phyloP scores from a whole-genome alignment of 192 early-diverging fungal species.

The Linnemannia exigua region DNA sequence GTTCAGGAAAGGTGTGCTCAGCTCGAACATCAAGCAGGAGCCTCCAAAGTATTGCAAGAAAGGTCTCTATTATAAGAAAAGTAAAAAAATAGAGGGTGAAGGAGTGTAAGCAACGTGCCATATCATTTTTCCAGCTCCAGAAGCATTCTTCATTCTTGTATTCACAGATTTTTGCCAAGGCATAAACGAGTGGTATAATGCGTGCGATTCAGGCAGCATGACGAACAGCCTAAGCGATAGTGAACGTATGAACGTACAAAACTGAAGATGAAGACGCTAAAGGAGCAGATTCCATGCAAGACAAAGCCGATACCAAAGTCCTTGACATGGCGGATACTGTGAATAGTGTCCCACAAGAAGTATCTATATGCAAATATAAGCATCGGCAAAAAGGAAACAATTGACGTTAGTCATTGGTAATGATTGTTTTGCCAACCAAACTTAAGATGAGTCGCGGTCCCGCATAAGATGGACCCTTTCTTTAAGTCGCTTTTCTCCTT shows the following conservation, averaged over 20 bases:
- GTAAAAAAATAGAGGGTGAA: not conserved
- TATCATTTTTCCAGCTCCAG: too few relatives aligned
- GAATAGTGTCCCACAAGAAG: conserved; percentile 92
- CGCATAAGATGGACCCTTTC: not conserved
- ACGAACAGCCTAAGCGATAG: not conserved
- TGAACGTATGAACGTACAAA: conserved; percentile 67
- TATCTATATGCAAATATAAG: conserved; percentile 66
- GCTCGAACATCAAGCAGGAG: conserved; percentile 91
- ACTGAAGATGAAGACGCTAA: conserved; percentile 80
- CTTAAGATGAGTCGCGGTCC: not conserved
- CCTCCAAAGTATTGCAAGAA: conserved; percentile 91
- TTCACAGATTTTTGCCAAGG: not conserved
- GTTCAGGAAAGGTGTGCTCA: conserved; percentile 93
- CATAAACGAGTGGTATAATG: not conserved
- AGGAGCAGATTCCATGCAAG: conserved; percentile 83
- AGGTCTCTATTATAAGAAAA: conserved; percentile 68
- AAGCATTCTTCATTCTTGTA: not conserved
- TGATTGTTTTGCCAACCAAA: not conserved
- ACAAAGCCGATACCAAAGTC: conserved; percentile 85
- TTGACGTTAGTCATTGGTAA: conserved; percentile 26
- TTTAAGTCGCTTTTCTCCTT: too few relatives aligned
- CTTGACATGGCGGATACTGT: conserved; percentile 74
- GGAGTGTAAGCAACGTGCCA: not conserved
- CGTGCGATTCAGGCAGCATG: not conserved
- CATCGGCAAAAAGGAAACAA: not conserved